Conservation (phyloP, 2,329 filamentous ascomycete species). For the Verticillium alfalfae region DNA sequence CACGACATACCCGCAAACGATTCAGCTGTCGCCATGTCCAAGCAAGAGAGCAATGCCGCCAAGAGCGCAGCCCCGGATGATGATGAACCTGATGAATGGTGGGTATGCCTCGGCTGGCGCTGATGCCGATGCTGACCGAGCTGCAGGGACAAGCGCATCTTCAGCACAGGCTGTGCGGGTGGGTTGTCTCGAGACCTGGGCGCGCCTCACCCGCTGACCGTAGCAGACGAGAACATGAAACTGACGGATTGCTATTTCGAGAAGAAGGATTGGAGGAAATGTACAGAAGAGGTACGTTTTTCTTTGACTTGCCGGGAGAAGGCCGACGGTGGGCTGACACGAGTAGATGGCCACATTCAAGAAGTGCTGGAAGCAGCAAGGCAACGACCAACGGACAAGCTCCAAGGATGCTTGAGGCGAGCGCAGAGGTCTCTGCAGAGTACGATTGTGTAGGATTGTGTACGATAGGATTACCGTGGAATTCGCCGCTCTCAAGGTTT, state of each 20-base stretch:
- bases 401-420: slow-evolving; percentile 56
- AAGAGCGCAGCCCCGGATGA: slow-evolving; percentile 45
- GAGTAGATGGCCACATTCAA: slow-evolving; percentile 81
- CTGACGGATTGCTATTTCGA: slow-evolving; percentile 96
- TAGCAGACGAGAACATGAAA: slow-evolving; percentile 74
- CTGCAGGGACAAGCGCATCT: slow-evolving; percentile 91
- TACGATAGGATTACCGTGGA: neutral
- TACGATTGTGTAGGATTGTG: neutral
- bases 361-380: slow-evolving; percentile 84
- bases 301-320: neutral
- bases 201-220: neutral
- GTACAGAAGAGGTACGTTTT: slow-evolving; percentile 72
- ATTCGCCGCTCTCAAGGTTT: neutral
- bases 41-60: slow-evolving; percentile 40
- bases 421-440: neutral
- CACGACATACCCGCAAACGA: too few species aligned
- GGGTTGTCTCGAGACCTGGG: slow-evolving; percentile 44
- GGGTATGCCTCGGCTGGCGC: slow-evolving; percentile 22
- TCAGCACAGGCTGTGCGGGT: slow-evolving; percentile 93
- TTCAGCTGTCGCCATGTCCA: slow-evolving; percentile 38
- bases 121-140: slow-evolving; percentile 1
- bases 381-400: slow-evolving; percentile 78
- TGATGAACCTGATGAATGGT: slow-evolving; percentile 97
- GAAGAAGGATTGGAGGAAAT: slow-evolving; percentile 92
- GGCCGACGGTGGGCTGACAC: neutral